phyloP scores from a whole-genome alignment of 495 filamentous ascomycete species.

The Penicillium alfredii region DNA sequence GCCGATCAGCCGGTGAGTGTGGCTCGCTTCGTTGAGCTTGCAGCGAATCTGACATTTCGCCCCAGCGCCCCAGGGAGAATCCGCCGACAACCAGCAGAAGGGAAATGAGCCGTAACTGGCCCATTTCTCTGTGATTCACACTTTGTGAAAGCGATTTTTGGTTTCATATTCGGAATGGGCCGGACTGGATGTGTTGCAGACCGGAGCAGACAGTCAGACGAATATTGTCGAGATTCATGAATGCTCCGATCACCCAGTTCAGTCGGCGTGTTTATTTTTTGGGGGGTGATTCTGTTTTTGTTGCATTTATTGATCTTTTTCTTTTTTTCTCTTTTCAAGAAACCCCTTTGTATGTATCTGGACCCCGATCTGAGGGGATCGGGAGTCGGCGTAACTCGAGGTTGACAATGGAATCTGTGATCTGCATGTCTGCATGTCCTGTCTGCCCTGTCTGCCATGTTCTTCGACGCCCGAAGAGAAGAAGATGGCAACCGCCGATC shows the following conservation, averaged over 20 bases:
- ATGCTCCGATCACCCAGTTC: no score
- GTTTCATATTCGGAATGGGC: slow-evolving; percentile 2
- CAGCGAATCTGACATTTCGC: no score
- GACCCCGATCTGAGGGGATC: no score
- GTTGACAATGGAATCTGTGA: no score
- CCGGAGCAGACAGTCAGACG: no score
- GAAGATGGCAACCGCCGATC: no score
- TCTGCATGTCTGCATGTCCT: no score
- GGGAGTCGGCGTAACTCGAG: no score
- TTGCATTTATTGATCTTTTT: background rate
- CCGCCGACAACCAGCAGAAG: slow-evolving; percentile 1
- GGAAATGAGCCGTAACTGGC: slow-evolving; percentile 7
- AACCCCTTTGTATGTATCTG: slow-evolving; percentile 11
- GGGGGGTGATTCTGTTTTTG: slow-evolving; percentile 9
- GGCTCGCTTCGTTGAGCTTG: slow-evolving; percentile 3
- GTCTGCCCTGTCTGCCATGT: no score
- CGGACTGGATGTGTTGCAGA: background rate
- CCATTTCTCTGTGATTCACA: background rate
- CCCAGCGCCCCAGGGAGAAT: slow-evolving; percentile 2
- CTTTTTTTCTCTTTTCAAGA: slow-evolving; percentile 4
- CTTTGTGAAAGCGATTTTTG: slow-evolving; percentile 1
- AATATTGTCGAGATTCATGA: no score
- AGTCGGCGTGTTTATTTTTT: slow-evolving; percentile 6
- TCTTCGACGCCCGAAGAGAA: no score
- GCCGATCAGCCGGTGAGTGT: slow-evolving; percentile 20